Conservation (phyloP, 2,329 filamentous ascomycete genomes). For the Fusarium sarcochroum region DNA sequence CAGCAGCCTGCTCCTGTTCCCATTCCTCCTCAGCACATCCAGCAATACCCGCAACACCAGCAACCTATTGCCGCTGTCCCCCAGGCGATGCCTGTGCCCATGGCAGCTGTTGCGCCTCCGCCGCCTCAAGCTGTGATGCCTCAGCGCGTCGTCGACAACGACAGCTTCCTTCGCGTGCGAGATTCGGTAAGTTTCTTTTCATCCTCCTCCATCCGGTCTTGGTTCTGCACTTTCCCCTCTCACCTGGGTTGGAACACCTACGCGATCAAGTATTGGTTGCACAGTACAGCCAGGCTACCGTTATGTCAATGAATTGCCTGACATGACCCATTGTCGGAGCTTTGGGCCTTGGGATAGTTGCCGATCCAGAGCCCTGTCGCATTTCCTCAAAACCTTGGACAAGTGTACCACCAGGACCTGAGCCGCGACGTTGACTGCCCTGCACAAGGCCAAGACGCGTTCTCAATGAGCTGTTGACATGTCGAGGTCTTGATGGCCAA, state of each 20-base stretch:
- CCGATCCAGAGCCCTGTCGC: background rate
- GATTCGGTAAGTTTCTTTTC: conserved; percentile 77
- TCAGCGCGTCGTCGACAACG: conserved; percentile 71
- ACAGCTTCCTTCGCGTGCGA: conserved; percentile 84
- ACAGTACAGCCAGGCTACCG: background rate
- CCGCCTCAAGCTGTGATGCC: conserved; percentile 40
- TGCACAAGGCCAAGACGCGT: conserved; percentile 28
- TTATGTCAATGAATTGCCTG: background rate
- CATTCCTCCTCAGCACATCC: conserved; percentile 41
- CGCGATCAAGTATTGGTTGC: background rate
- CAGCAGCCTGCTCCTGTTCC: conserved; percentile 56
- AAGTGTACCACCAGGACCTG: background rate
- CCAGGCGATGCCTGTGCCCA: conserved; percentile 57
- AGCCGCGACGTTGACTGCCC: background rate
- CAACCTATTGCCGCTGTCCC: conserved; percentile 52
- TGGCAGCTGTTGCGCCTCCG: conserved; percentile 43
- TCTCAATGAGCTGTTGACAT: conserved; percentile 31
- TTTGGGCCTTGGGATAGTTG: background rate
- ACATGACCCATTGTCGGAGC: background rate
- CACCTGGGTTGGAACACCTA: background rate
- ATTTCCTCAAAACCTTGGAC: background rate
- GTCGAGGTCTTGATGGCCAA: conserved; percentile 8
- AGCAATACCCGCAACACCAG: conserved; percentile 40
- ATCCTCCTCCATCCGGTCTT: conserved; percentile 29
- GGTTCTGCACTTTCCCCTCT: background rate